phyloP scores from a whole-genome alignment of 257 asterid species.

The Ilex asprella region DNA sequence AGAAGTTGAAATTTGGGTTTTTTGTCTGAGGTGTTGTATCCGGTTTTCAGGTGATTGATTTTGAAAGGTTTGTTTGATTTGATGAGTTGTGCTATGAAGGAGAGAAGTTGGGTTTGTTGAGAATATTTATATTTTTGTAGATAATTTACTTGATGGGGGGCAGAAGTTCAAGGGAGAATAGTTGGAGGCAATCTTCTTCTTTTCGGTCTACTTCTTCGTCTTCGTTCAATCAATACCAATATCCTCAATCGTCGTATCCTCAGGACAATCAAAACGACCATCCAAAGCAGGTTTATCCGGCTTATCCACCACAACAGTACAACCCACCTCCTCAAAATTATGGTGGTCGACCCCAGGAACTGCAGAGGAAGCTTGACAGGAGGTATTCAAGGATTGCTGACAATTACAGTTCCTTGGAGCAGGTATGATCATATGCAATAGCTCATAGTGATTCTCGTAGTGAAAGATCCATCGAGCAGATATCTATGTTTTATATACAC shows the following conservation, averaged over 20 bases:
- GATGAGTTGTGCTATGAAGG: background rate
- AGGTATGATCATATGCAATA: slow-evolving; percentile 44
- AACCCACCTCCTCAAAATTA: slow-evolving; percentile 26
- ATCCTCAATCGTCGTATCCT: slow-evolving; percentile 14
- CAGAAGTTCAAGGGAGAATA: slow-evolving; percentile 56
- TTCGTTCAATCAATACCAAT: slow-evolving; percentile 27
- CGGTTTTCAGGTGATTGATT: slow-evolving; percentile 9
- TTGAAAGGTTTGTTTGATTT: background rate
- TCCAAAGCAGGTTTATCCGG: slow-evolving; percentile 21
- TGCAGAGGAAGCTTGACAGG: slow-evolving; percentile 59
- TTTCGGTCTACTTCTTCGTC: slow-evolving; percentile 32
- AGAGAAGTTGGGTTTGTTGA: slow-evolving; percentile 8
- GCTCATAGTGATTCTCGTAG: too few relatives aligned
- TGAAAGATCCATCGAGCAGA: too few relatives aligned
- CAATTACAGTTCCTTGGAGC: slow-evolving; percentile 67
- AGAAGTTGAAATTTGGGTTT: background rate
- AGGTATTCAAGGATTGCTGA: slow-evolving; percentile 91
- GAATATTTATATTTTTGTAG: slow-evolving; percentile 10
- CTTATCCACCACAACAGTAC: slow-evolving; percentile 25
- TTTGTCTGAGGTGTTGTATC: slow-evolving; percentile 17
- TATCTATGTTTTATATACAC: too few relatives aligned
- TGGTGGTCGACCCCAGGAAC: slow-evolving; percentile 23
- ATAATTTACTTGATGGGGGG: slow-evolving; percentile 62
- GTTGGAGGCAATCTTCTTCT: slow-evolving; percentile 50
- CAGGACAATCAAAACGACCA: slow-evolving; percentile 25